Base-by-base conservation (phyloP, 2,329 filamentous ascomycete genomes). In the Helicocarpus griseus region DNA sequence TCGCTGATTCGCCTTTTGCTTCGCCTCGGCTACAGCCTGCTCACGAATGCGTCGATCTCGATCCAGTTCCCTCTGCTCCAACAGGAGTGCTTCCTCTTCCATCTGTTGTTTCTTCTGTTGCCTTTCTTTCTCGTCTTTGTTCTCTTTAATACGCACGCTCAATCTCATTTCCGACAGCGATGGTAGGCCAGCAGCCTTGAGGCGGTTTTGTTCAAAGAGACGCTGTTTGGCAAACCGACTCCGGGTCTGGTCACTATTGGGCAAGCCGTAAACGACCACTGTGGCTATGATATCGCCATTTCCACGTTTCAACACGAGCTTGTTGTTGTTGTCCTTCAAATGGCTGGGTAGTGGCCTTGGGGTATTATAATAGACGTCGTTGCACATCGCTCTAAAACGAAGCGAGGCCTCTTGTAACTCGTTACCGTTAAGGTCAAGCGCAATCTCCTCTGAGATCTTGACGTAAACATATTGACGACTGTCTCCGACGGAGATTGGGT, bases 181-280 rank as follows among this genome's bases (percentile, higher is more conserved):
- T 36, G 29, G 48, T 17, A 43, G 19, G 7, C 48, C 48, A 21
- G 39, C 36, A 17, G 36, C 48, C 19, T 50, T 50, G 36, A 24
- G 36, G 4, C 48, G 48, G 7, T 33, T 38, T 21, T 41, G 8
- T 50, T 50, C 48, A 29, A 33, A 43, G 11, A 31, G 17, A 17
- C 36, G 35, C 31, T 50, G 26, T 44, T 22, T 43, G 13, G 24
- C 36, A 21, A 41, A 36, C 14, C 24, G n/a, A 7, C 6, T 7
- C 24, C 48, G 11, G 9, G 48, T 50, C 5, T 19, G 35, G 3
- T 14, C 36, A 22, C 36, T 29, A 21, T 44, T 41, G 19, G 36
- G 48, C 2, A 50, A 36, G 19, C 48, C 48, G 26, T 50, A 50
- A 4, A 50, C 19, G 14, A 7, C 13, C 24, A 47, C 21, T 14